Conservation (phyloP, 164 flowering plant species). For the Dillenia turbinata region DNA sequence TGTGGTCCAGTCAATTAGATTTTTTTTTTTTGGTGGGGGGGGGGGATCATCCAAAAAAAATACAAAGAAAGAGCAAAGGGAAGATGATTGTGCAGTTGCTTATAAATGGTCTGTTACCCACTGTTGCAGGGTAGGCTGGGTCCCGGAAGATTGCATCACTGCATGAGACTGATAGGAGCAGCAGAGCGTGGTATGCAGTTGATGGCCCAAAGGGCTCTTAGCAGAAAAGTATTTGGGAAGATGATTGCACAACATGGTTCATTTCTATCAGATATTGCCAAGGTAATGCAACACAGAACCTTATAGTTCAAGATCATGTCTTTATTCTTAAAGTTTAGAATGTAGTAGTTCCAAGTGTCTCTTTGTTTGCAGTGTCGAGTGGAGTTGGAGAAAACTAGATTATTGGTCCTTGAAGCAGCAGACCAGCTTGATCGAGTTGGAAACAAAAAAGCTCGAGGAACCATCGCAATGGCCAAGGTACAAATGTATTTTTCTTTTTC, state of each 20-base stretch:
- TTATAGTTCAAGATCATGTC: background rate
- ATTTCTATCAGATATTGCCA: conserved; percentile 82
- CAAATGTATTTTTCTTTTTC: background rate
- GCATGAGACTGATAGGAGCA: conserved; percentile 91
- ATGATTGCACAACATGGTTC: conserved; percentile 95
- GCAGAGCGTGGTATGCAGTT: conserved; percentile 91
- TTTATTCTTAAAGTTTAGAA: background rate
- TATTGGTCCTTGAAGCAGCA: conserved; percentile 94
- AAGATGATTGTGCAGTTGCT: too few relatives aligned
- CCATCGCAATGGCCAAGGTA: conserved; percentile 99
- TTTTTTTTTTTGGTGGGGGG: too few relatives aligned
- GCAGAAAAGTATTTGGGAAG: conserved; percentile 80
- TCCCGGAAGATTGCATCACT: conserved; percentile 97
- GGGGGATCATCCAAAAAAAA: too few relatives aligned
- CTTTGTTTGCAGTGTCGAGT: conserved; percentile 66
- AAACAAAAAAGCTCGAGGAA: conserved; percentile 87
- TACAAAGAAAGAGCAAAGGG: too few relatives aligned
- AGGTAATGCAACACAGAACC: conserved; percentile 39
- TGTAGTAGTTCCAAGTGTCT: background rate
- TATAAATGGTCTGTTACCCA: background rate
- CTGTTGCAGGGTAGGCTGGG: conserved; percentile 86
- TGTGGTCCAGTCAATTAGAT: too few relatives aligned
- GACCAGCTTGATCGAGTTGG: conserved; percentile 92
- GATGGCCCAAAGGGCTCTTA: conserved; percentile 79
- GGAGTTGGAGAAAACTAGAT: conserved; percentile 76